phyloP scores from a whole-genome alignment of 768 basidiomycete species.

The Dacryopinax spathularia region DNA sequence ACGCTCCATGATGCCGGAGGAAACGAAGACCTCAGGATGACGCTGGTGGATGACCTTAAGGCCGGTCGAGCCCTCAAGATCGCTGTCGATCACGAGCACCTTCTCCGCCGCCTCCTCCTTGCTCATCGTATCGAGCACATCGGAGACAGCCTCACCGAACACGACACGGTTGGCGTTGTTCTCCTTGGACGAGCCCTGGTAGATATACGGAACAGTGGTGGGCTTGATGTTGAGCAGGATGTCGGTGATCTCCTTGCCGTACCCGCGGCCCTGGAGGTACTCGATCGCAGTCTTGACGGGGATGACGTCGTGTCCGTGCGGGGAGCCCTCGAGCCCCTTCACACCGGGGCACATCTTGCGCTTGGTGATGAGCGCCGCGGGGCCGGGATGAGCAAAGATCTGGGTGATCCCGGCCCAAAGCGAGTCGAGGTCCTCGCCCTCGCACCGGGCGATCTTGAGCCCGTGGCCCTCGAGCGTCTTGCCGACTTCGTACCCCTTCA shows the following conservation, averaged over 20 bases:
- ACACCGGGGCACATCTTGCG: conserved; percentile 56
- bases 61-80: conserved; percentile 80
- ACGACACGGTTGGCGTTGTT: conserved; percentile 65
- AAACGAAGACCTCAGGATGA: conserved; percentile 74
- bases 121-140: conserved; percentile 56
- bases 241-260: conserved; percentile 33
- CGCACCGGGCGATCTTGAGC: conserved; percentile 53
- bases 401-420: conserved; percentile 55
- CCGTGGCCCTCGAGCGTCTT: conserved; percentile 73
- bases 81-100: conserved; percentile 82
- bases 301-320: conserved; percentile 75
- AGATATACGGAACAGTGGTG: conserved; percentile 39
- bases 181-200: conserved; percentile 58
- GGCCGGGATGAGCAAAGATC: conserved; percentile 49
- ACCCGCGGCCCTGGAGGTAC: conserved; percentile 54
- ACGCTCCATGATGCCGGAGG: conserved; percentile 79
- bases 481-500: conserved; percentile 57
- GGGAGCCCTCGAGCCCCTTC: conserved; percentile 59
- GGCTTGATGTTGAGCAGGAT: conserved; percentile 57
- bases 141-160: conserved; percentile 73
- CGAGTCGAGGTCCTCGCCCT: conserved; percentile 68
- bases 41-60: conserved; percentile 78
- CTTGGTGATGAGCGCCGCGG: conserved; percentile 65
- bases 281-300: conserved; percentile 66
- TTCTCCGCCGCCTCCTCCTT: conserved; percentile 65